Evolutionary conservation across 169 alveolate genomes (phyloP), one percentile per base, ranked within the genome.

Genomic region (Eimeria nieschulzi): DNA sequence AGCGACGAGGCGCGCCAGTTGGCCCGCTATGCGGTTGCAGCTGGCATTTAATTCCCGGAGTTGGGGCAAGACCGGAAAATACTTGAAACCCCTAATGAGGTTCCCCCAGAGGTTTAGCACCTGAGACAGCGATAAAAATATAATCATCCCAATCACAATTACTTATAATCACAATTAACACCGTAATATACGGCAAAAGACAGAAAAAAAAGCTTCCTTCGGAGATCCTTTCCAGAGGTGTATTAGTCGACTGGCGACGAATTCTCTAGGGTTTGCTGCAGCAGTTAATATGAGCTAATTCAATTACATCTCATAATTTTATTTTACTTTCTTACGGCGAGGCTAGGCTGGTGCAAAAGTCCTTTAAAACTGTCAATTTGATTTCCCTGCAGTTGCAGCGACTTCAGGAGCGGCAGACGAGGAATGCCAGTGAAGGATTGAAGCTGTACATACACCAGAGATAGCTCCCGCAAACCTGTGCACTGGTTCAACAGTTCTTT

Each of bases 391-490:
- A 66, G 0, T 2, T 5, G n/a, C 0, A 66, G 75, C n/a, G 75
- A 17, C 1, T 21, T 17, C 39, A 66, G 39, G 39, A 66, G 75
- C 39, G 75, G 75, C 39, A 66, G 75, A 2, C 26, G 15, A 21
- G 75, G 75, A 66, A 66, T 17, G 2, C 75, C 75, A 0, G n/a
- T 0, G 39, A 12, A 66, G 5, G 39, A 17, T 1, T n/a, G 6
- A 5, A 66, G 75, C 39, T 66, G 75, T 21, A 66, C 75, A n/a
- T 66, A 66, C 75, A 66, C 46, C 75, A 66, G 33, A 66, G 75
- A 2, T 0, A 66, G 26, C 39, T n/a, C 5, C 5, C 75, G 0
- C 6, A 66, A 1, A 0, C 75, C 75, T 9, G 26, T n/a, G 21
- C 75, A 66, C 7, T 5, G 75, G 0, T 66, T 5, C 75, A 66